Evolutionary conservation across 2,329 filamentous ascomycete species (phyloP), one percentile per base, ranked within the genome.

Genomic region (Colletotrichum sp.): DNA sequence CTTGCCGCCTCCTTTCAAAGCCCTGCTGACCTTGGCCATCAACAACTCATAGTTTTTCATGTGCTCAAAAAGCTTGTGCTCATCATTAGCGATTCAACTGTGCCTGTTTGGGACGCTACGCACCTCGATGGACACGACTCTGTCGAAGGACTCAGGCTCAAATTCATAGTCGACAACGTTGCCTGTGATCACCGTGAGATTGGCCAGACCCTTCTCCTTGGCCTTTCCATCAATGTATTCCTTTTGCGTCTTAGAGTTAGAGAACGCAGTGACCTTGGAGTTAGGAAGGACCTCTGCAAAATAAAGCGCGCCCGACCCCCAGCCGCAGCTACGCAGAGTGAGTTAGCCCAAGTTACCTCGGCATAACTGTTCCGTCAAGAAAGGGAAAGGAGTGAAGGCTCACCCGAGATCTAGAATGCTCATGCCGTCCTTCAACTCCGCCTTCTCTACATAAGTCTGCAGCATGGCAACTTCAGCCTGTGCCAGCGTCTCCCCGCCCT

Each of bases 41-140:
- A 95, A 88, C 15, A 91, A 85, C 77, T 93, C 89, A 83, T 95
- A 94, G 83, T 95, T 95, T 82, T 95, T 95, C 93, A 95, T 94
- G 83, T 95, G 93, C 82, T 95, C 93, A 80, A 95, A 94, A 15
- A 95, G 87, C 88, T 94, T 52, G 34, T 21, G 10, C n/a, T 49
- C 26, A n/a, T 67, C 55, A 64, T 26, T n/a, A 18, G 5, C 32
- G 26, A 21, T 39, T 63, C 7, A 26, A 52, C 63, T 36, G 64
- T 28, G 76, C 30, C 39, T 39, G 26, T 8, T 21, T 21, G 26
- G 10, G 28, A 10, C 21, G 16, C 13, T 49, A 68, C 77, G 57
- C 68, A 78, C 88, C 84, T 90, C 93, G 77, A 95, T 93, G 9
- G 91, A 92, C 18, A 95, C 86, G 2, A 94, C 91, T 15, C 93